These are phyloP conservation scores for Exophiala calicioides DNA, from an alignment of 2,329 filamentous ascomycete genomes.

Conservation along the genomic window DNA sequence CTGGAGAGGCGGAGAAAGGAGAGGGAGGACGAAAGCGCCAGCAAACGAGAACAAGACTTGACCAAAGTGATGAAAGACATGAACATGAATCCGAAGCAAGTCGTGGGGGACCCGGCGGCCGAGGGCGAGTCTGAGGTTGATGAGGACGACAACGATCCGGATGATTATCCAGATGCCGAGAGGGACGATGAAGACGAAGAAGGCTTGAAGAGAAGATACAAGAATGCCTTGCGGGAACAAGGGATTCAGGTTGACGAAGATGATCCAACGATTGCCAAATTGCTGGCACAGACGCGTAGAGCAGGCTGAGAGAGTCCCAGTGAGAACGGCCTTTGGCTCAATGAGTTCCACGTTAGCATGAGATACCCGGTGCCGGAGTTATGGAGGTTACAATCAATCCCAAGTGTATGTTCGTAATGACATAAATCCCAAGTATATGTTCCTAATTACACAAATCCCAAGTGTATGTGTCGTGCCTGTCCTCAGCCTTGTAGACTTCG, in stretches of 20 bases:
- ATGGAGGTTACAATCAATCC: background rate
- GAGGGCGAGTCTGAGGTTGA: slow-evolving; percentile 53
- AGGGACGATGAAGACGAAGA: slow-evolving; percentile 63
- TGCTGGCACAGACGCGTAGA: slow-evolving; percentile 24
- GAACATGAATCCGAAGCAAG: slow-evolving; percentile 53
- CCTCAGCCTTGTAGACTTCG: too few relatives aligned
- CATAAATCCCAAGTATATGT: background rate
- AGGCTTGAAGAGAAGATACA: slow-evolving; percentile 74
- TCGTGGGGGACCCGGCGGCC: slow-evolving; percentile 39
- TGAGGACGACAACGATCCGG: slow-evolving; percentile 48
- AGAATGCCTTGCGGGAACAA: slow-evolving; percentile 68
- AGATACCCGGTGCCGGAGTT: slow-evolving; percentile 29
- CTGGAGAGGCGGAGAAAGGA: slow-evolving; percentile 75
- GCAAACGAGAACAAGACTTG: slow-evolving; percentile 74
- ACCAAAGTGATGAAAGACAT: slow-evolving; percentile 95
- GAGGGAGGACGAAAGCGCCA: slow-evolving; percentile 72
- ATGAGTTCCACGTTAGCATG: slow-evolving; percentile 16
- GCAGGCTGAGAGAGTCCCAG: slow-evolving; percentile 6
- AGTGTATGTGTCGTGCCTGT: too few relatives aligned
- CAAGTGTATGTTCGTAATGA: background rate
- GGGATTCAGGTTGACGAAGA: slow-evolving; percentile 42
- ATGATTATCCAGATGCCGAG: slow-evolving; percentile 55
- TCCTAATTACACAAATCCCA: slow-evolving; percentile 1
- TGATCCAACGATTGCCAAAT: slow-evolving; percentile 52
- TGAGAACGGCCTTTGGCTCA: background rate